Conservation (phyloP, 2,329 filamentous ascomycete species). For the Didymella sp. region DNA sequence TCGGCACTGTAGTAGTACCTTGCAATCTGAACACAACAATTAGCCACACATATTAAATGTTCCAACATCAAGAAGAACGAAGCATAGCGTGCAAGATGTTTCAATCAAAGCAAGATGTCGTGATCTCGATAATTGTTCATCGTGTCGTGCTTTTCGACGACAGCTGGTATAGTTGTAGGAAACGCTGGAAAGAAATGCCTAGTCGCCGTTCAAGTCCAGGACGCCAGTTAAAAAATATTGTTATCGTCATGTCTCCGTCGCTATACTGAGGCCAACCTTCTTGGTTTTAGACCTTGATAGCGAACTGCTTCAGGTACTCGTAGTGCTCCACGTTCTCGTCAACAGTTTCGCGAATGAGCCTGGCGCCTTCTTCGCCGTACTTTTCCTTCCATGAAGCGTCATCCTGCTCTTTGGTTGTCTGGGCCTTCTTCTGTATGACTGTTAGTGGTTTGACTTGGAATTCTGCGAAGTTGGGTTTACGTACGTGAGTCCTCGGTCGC, state of each 20-base stretch:
- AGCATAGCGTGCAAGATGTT: neutral
- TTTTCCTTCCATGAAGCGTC: slow-evolving; percentile 76
- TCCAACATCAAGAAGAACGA: neutral
- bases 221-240: neutral
- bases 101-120: neutral
- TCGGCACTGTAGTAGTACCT: slow-evolving; percentile 18
- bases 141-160: slow-evolving; percentile 1
- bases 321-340: slow-evolving; percentile 76
- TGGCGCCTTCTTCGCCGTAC: slow-evolving; percentile 74
- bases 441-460: slow-evolving; percentile 15
- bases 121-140: neutral
- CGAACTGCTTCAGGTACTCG: slow-evolving; percentile 82
- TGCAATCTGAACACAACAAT: slow-evolving; percentile 6
- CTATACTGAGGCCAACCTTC: slow-evolving; percentile 21
- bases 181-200: neutral
- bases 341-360: slow-evolving; percentile 73
- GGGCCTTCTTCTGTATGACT: slow-evolving; percentile 62
- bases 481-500: slow-evolving; percentile 70
- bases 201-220: neutral
- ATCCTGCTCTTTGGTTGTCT: slow-evolving; percentile 69
- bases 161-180: neutral
- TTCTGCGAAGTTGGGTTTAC: slow-evolving; percentile 29
- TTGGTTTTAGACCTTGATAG: slow-evolving; percentile 58
- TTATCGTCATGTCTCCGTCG: neutral
- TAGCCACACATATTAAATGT: neutral